Evolutionary conservation across 352 stramenopile genomes (phyloP).

Genomic region (Phytophthora uliginosa): DNA sequence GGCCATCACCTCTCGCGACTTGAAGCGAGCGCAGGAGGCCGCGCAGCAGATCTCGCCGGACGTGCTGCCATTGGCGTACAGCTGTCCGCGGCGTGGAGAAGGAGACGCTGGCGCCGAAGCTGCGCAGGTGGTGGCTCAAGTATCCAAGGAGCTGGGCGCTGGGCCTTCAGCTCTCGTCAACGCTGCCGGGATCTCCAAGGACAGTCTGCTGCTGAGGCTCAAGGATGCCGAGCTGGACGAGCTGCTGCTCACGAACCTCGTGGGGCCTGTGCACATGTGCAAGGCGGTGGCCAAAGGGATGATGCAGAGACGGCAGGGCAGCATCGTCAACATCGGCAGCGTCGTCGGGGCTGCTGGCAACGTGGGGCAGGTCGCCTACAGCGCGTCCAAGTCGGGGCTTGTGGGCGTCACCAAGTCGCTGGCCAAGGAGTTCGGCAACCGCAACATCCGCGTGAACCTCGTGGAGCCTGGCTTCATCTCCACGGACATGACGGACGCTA

Average conservation of each 20-base stretch:
- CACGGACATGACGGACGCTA: conserved; percentile 83
- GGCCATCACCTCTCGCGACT: conserved; percentile 75
- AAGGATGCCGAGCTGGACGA: conserved; percentile 70
- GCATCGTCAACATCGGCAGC: conserved; percentile 89
- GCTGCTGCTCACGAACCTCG: conserved; percentile 80
- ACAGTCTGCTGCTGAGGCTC: conserved; percentile 79
- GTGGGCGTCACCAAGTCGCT: conserved; percentile 82
- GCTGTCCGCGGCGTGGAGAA: conserved; percentile 46
- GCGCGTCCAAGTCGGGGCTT: conserved; percentile 83
- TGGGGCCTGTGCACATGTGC: conserved; percentile 77
- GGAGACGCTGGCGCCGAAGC: conserved; percentile 35
- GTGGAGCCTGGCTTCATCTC: conserved; percentile 89
- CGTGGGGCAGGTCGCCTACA: conserved; percentile 85
- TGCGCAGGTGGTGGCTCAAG: conserved; percentile 51
- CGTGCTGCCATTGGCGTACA: conserved; percentile 72
- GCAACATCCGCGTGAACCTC: conserved; percentile 90
- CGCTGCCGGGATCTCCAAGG: conserved; percentile 72
- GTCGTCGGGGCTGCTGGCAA: conserved; percentile 84
- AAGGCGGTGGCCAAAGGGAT: conserved; percentile 84
- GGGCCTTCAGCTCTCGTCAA: conserved; percentile 77
- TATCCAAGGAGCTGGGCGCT: conserved; percentile 46
- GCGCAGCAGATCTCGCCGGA: conserved; percentile 50
- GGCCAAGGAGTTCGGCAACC: conserved; percentile 85
- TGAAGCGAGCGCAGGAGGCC: conserved; percentile 61
- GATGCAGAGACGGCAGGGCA: conserved; percentile 75